phyloP scores from a whole-genome alignment of 1,284 basidiomycete genomes.

The Fomitopsis schrenkii region DNA sequence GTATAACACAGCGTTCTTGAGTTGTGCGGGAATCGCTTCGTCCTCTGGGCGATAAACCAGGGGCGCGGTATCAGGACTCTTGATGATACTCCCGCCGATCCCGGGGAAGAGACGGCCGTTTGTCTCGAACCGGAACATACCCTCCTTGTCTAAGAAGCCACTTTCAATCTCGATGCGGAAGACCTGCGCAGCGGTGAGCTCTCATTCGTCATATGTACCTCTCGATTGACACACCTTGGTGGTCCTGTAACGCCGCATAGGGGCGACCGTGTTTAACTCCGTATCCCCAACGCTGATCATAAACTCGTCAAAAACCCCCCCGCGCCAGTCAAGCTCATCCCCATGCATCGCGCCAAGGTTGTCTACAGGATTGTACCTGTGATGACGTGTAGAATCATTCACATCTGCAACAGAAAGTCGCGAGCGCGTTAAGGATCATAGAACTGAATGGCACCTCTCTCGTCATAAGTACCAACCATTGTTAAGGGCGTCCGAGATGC shows the following conservation, averaged over 20 bases:
- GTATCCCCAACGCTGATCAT: background rate
- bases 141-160: background rate
- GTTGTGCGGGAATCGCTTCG: too few species aligned
- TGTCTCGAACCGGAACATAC: too few species aligned
- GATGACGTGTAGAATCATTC: background rate
- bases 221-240: background rate
- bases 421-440: too few species aligned
- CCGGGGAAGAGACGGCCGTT: too few species aligned
- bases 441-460: too few species aligned
- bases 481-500: too few species aligned
- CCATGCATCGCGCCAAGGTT: background rate
- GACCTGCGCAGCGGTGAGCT: background rate
- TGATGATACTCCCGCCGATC: too few species aligned
- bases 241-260: background rate
- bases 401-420: background rate
- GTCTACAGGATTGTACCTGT: background rate
- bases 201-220: too few species aligned
- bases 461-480: too few species aligned
- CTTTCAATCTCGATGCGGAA: background rate
- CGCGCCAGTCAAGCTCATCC: background rate
- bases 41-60: too few species aligned
- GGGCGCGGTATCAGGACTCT: too few species aligned
- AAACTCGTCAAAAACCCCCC: background rate
- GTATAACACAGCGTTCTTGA: too few species aligned
- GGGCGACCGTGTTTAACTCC: background rate